Base-by-base conservation (phyloP, 345 rosid species). In the Populus nigra region DNA sequence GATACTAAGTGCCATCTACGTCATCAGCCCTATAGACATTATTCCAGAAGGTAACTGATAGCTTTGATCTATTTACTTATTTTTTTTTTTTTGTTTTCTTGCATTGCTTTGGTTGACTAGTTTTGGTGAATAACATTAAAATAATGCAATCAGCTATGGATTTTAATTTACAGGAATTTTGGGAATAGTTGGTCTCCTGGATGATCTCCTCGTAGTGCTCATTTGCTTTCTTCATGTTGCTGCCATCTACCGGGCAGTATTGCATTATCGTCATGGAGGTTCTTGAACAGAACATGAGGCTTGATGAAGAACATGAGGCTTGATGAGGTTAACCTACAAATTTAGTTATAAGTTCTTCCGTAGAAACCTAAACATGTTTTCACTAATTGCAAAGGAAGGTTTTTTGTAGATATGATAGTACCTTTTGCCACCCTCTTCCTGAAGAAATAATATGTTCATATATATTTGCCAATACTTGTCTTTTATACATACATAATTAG, bases 21-120 rank as follows among this genome's bases (percentile, higher is more conserved):
- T 93, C 25, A 15, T 93, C 78, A 96, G 97, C 82, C 99, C 99
- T n/a, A 77, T 96, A 31, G 98, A 96, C 80, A 81, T 92, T 82
- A 88, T 96, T 82, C 97, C 97, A 12, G 97, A 95, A 93, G 99
- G 99, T 92, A 81, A 39, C 43, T 70, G n/a, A 55, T 69, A 7
- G 25, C 1, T 71, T 53, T 72, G 3, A 31, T 57, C 11, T 45
- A n/a, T 57, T 73, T 66, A 12, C 18, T 75, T 68, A 16, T 31
- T 43, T 36, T 8, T 35, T 20, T 20, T 15, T 17, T 25, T 73
- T 47, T 36, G 31, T 43, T 3, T n/a, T 11, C 16, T 39, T 33
- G 36, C 25, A n/a, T 55, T 16, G 12, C 8, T 8, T 22, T 25
- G 20, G 4, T 8, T 35, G 11, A 17, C 45, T n/a, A 47, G n/a